Percentiles rank a stretch among this genome's conserved stretches.
Evolutionary conservation across 1,284 basidiomycete species (phyloP).

Genomic region (Rhodotorula sp.): DNA sequence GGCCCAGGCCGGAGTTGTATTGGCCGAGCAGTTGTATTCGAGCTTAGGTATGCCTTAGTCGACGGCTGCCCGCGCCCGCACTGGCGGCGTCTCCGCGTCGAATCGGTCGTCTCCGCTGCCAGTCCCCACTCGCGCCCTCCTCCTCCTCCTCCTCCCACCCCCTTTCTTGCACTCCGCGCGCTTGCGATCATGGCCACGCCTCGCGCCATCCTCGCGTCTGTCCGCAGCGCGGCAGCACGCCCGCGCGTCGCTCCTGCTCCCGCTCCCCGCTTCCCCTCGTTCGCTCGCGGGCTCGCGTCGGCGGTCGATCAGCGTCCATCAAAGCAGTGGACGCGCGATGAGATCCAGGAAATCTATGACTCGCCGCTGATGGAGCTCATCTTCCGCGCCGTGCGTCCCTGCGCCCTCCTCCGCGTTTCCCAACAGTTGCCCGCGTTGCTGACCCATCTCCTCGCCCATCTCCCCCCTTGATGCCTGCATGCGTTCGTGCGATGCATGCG

Average conservation of each 20-base stretch:
- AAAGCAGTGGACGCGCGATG: conserved; percentile 62
- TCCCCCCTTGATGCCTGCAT: background rate
- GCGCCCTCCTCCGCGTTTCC: background rate
- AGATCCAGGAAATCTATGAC: conserved; percentile 76
- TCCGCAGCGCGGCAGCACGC: background rate
- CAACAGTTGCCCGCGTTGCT: conserved; percentile 7
- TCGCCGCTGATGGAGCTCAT: conserved; percentile 81
- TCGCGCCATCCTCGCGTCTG: background rate
- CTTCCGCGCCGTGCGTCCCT: conserved; percentile 69
- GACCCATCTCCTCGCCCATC: background rate
- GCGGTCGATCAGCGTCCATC: conserved; percentile 4
- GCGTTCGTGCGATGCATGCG: background rate
- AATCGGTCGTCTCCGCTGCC: no score
- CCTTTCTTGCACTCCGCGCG: background rate
- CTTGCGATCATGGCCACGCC: background rate
- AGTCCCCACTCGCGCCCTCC: no score
- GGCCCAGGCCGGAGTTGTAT: background rate
- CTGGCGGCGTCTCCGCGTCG: no score
- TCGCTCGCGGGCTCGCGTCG: conserved; percentile 8
- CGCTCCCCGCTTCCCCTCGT: background rate
- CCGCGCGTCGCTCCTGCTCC: background rate
- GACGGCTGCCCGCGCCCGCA: no score
- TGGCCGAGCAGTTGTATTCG: background rate
- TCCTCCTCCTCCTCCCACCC: background rate
- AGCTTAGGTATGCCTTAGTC: background rate